Percentiles rank a stretch among this genome's conserved stretches.
Evolutionary conservation across 441 rosid genomes (phyloP).

Genomic region (Macaranga tanarius): DNA sequence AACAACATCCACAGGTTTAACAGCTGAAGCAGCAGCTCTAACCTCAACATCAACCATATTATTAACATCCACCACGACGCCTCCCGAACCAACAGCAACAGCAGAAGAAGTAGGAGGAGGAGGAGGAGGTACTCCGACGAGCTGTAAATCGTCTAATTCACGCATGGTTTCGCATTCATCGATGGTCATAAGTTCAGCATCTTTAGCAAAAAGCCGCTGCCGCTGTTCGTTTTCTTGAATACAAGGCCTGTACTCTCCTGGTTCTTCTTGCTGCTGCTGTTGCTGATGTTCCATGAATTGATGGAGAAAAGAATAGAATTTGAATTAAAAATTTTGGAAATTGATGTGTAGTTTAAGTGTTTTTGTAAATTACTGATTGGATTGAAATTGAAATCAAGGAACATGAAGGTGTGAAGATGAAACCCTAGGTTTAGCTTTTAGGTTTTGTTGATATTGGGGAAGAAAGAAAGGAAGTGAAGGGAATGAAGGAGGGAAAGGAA

Average conservation of each 20-base stretch:
- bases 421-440: constrained; percentile 54
- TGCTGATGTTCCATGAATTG: constrained; percentile 18
- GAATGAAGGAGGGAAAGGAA: neutral
- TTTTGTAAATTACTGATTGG: neutral
- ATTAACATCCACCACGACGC: constrained; percentile 13
- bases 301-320: neutral
- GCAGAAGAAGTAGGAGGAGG: neutral
- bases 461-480: neutral
- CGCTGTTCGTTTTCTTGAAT: constrained; percentile 21
- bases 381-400: neutral
- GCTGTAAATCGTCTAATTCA: constrained; percentile 42
- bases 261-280: neutral
- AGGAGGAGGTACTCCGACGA: constrained; percentile 25
- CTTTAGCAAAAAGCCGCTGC: constrained; percentile 22
- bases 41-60: constrained; percentile 31
- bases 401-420: constrained; percentile 5
- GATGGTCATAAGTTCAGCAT: constrained; percentile 43
- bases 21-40: constrained; percentile 25
- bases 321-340: neutral
- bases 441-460: constrained; percentile 28
- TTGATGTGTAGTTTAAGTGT: neutral
- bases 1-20: constrained; percentile 28
- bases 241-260: constrained; percentile 26
- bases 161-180: constrained; percentile 59
- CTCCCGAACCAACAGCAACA: constrained; percentile 15